Conservation (phyloP, 345 rosid genomes). For the Cardamine occulta region DNA sequence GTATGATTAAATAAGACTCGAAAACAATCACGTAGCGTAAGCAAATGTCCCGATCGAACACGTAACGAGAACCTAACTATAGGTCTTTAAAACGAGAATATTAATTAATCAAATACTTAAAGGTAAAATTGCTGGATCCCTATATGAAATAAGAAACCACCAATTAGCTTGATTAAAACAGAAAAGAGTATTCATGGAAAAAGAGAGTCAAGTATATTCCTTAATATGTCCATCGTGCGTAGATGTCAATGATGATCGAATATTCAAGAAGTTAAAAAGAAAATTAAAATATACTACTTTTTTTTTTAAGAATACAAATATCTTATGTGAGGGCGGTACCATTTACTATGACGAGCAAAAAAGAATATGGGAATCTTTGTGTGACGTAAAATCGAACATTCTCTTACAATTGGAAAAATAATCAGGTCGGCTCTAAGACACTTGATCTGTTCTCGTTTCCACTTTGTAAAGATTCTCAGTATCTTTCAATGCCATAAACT, state of each 20-base stretch:
- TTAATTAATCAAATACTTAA: background rate
- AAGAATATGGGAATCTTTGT: constrained; percentile 28
- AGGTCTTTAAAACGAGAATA: background rate
- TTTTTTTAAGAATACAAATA: constrained; percentile 16
- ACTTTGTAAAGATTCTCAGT: constrained; percentile 36
- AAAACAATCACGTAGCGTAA: background rate
- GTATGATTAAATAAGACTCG: background rate
- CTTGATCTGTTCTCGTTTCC: constrained; percentile 19
- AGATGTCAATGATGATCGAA: constrained; percentile 40
- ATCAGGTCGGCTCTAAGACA: constrained; percentile 20
- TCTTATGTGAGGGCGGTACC: constrained; percentile 38
- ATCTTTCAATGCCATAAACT: constrained; percentile 21
- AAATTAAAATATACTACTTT: background rate
- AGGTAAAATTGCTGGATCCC: background rate
- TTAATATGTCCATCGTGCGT: constrained; percentile 36
- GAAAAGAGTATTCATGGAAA: constrained; percentile 22
- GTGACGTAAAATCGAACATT: constrained; percentile 28
- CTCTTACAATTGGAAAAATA: constrained; percentile 22
- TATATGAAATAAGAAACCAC: background rate
- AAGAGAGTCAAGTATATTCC: constrained; percentile 36
- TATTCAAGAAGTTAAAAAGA: constrained; percentile 14
- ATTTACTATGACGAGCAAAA: constrained; percentile 25
- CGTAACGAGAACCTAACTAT: background rate
- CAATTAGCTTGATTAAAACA: background rate
- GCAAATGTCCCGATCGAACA: background rate